A percentile compares a stretch with the other conserved stretches of the same genome.
phyloP scores from a whole-genome alignment of 805 yeast genomes.

The Metschnikowia aberdeeniae region DNA sequence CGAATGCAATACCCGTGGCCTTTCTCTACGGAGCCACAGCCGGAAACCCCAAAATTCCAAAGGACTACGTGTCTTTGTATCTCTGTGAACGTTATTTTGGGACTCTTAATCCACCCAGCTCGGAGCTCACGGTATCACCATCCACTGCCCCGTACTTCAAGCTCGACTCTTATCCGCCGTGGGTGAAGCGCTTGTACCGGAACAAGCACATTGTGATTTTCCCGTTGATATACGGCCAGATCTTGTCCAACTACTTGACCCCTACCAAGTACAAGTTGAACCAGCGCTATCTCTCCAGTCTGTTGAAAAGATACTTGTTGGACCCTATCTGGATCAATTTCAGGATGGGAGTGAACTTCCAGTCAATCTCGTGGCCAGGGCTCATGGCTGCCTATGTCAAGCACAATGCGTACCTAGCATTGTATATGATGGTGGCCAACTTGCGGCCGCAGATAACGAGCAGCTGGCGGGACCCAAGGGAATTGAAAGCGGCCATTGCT shows the following conservation, averaged over 20 bases:
- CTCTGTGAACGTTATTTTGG: conserved; percentile 30
- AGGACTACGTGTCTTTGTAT: conserved; percentile 36
- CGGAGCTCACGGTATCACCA: conserved; percentile 28
- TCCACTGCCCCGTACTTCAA: conserved; percentile 24
- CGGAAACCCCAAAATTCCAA: conserved; percentile 27
- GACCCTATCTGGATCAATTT: conserved; percentile 42
- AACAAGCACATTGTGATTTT: conserved; percentile 32
- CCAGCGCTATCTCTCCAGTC: conserved; percentile 32
- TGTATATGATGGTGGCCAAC: conserved; percentile 16
- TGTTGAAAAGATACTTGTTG: conserved; percentile 28
- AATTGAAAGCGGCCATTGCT: conserved; percentile 4
- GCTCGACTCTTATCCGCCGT: conserved; percentile 19
- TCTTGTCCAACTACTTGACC: conserved; percentile 38
- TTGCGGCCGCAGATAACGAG: conserved; percentile 23
- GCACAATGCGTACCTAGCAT: conserved; percentile 23
- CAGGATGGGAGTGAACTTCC: conserved; percentile 24
- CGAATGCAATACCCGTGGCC: conserved; percentile 24
- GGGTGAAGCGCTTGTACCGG: conserved; percentile 21
- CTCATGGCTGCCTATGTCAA: conserved; percentile 23
- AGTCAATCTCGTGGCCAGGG: conserved; percentile 28
- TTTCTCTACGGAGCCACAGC: conserved; percentile 27
- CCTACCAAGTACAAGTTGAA: conserved; percentile 35
- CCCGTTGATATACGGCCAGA: conserved; percentile 36
- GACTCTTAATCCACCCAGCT: conserved; percentile 32
- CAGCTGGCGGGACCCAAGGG: conserved; percentile 11